Base-by-base conservation (phyloP, 2,329 filamentous ascomycete genomes). In the Aquanectria penicillioides region DNA sequence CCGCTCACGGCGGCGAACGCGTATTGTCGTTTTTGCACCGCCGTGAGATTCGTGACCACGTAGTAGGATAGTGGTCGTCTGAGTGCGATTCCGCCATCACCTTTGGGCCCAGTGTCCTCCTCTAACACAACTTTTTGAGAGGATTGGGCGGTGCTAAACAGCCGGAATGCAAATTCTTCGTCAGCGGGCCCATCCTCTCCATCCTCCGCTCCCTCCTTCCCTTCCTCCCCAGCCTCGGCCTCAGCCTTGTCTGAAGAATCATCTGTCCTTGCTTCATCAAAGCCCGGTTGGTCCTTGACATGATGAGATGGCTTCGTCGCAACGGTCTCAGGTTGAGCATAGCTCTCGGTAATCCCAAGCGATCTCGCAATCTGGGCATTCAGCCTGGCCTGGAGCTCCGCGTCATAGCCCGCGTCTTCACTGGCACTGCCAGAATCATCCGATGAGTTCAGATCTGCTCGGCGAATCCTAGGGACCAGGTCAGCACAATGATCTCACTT, bases 151-250 rank as follows among this genome's bases (percentile, higher is more conserved):
- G 77, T 77, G 61, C 80, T 80, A 69, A 89, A 89, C 23, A 89
- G 79, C 8, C 83, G 79, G 68, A 89, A 89, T 51, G 82, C 78
- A 63, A 86, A 88, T 49, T 80, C 79, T 18, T 67, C 70, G 10
- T 73, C 67, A 6, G 63, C 66, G 7, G 67, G 13, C 15, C 23
- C 73, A 12, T 74, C 67, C 6, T 57, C 61, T 12, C 69, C 65
- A 12, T 67, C 62, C 5, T 36, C 59, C 12, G 67, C 62, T 3
- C 17, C 57, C 13, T 61, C 57, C 15, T 63, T n/a, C n/a, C n/a
- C n/a, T n/a, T n/a, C n/a, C n/a, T n/a, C n/a, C n/a, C n/a, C n/a
- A n/a, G n/a, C 56, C 29, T 63, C 62, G 5, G 17, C 58, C n/a
- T 53, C 57, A 6, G 61, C 59, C 8, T 44, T 50, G 28, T 41